Conservation (phyloP, 2,329 filamentous ascomycete genomes). For the Curvularia eragrostidis region DNA sequence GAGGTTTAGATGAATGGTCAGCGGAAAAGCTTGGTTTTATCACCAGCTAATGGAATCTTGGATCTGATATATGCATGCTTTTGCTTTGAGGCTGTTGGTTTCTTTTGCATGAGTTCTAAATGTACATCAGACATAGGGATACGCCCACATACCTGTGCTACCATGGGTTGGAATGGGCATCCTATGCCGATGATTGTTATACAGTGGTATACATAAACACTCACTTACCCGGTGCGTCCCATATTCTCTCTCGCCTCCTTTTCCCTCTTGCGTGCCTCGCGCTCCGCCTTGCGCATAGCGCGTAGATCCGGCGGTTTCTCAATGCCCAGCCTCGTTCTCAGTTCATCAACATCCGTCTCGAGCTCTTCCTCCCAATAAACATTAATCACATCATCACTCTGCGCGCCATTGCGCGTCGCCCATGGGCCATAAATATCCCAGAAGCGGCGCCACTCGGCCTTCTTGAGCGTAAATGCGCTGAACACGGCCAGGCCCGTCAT, state of each 20-base stretch:
- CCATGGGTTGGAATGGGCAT: too few relatives aligned
- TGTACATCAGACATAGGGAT: too few relatives aligned
- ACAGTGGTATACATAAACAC: conserved; percentile 23
- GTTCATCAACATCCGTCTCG: conserved; percentile 77
- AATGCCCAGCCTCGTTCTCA: conserved; percentile 78
- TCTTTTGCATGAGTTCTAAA: background rate
- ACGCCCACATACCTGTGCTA: background rate
- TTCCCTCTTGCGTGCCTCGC: conserved; percentile 70
- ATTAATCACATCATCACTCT: conserved; percentile 83
- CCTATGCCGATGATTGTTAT: background rate
- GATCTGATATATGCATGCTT: background rate
- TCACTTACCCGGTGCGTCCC: conserved; percentile 23
- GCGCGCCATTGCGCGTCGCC: conserved; percentile 83
- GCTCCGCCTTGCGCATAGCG: conserved; percentile 73
- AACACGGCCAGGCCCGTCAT: conserved; percentile 92
- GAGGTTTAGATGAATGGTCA: conserved; percentile 6
- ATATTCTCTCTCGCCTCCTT: conserved; percentile 57
- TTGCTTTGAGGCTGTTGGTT: background rate
- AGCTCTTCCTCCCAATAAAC: conserved; percentile 98
- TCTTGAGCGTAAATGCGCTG: conserved; percentile 70
- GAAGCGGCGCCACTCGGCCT: conserved; percentile 70
- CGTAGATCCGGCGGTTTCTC: conserved; percentile 89
- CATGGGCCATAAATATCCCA: conserved; percentile 82
- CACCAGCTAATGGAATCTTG: background rate
- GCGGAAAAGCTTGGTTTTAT: background rate